Evolutionary conservation across 2,329 filamentous ascomycete species (phyloP).

Genomic region (Leptographium radiaticola): DNA sequence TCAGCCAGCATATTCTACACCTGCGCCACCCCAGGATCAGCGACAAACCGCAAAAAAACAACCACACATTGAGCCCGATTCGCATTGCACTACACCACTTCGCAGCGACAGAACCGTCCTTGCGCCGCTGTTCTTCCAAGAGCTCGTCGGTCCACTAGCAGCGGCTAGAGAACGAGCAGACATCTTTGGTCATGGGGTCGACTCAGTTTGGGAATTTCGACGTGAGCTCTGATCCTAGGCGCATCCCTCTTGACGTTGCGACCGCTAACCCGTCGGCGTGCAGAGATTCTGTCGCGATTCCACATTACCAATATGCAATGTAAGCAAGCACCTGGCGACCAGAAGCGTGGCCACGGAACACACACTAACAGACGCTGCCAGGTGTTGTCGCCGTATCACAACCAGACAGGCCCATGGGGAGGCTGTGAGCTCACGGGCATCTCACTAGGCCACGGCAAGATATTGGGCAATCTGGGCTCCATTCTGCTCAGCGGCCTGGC

Average conservation of each 20-base stretch:
- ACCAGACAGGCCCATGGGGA: constrained; percentile 46
- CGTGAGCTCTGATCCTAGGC: constrained; percentile 23
- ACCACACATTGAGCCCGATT: no score
- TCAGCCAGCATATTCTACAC: not conserved
- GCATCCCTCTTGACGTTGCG: not conserved
- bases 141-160: constrained; percentile 1
- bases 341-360: not conserved
- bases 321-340: constrained; percentile 27
- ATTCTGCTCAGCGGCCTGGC: constrained; percentile 72
- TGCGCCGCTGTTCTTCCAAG: constrained; percentile 11
- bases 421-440: constrained; percentile 72
- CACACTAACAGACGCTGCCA: constrained; percentile 18
- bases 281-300: constrained; percentile 76
- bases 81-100: no score
- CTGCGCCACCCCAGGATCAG: not conserved
- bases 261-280: not conserved
- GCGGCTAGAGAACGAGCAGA: no score
- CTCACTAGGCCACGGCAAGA: constrained; percentile 45
- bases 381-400: constrained; percentile 51
- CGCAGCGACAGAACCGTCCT: not conserved
- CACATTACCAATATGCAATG: constrained; percentile 74
- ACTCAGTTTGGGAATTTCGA: constrained; percentile 50
- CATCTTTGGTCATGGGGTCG: constrained; percentile 33
- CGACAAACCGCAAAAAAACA: not conserved
- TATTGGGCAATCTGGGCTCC: constrained; percentile 82